A percentile compares a stretch with the other conserved stretches of the same genome.
Evolutionary conservation across 2,329 filamentous ascomycete species (phyloP).

Genomic region (Stemphylium vesicarium): DNA sequence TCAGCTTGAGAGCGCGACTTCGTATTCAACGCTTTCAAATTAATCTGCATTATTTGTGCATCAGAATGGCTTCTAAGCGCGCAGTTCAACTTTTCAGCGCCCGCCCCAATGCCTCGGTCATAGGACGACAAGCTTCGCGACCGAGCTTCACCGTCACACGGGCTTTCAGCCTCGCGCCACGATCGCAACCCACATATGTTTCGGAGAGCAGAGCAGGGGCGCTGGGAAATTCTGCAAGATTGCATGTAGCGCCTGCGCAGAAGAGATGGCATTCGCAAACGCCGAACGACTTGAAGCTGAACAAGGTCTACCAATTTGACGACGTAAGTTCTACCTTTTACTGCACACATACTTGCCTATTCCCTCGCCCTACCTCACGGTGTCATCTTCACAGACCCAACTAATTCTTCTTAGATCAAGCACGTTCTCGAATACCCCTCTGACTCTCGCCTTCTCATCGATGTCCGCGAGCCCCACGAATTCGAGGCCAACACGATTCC

Average conservation of each 20-base stretch:
- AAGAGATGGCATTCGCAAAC: conserved; percentile 49
- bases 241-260: conserved; percentile 3
- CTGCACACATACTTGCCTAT: no score
- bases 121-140: conserved; percentile 13
- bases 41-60: not conserved
- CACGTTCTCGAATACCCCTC: conserved; percentile 38
- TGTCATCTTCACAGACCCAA: not conserved
- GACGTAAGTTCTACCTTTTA: conserved; percentile 32
- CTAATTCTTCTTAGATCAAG: conserved; percentile 32
- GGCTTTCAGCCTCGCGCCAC: conserved; percentile 12
- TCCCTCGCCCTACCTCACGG: not conserved
- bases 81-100: conserved; percentile 20
- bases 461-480: conserved; percentile 76
- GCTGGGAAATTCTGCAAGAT: not conserved
- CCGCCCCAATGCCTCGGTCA: conserved; percentile 14
- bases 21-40: not conserved
- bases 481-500: conserved; percentile 73
- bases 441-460: conserved; percentile 50
- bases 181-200: not conserved
- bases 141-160: conserved; percentile 11
- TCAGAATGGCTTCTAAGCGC: conserved; percentile 30
- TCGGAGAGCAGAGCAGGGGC: not conserved
- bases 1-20: not conserved
- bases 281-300: conserved; percentile 23
- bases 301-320: conserved; percentile 50